A percentile compares a stretch with the other conserved stretches of the same genome.
These are phyloP conservation scores for Trifolium repens DNA, from an alignment of 306 rosid genomes.

Conservation along the genomic window DNA sequence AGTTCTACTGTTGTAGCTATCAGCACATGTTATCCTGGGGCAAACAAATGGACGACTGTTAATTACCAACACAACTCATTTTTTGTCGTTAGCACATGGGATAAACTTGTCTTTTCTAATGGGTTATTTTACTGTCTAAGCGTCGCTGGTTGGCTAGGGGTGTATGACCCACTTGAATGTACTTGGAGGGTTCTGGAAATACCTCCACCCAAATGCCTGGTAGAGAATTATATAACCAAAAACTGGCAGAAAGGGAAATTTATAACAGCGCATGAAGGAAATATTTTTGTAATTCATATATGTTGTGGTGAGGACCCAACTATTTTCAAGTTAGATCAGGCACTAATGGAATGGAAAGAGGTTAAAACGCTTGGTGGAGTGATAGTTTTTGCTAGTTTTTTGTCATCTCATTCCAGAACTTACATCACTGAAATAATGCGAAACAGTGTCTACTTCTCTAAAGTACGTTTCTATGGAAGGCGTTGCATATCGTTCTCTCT, in stretches of 20 bases:
- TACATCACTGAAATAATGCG: slow-evolving; percentile 65
- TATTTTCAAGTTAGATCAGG: slow-evolving; percentile 65
- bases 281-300: slow-evolving; percentile 64
- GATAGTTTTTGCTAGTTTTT: slow-evolving; percentile 75
- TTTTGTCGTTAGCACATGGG: slow-evolving; percentile 78
- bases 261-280: slow-evolving; percentile 71
- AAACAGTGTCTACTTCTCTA: slow-evolving; percentile 72
- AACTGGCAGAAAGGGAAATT: slow-evolving; percentile 83
- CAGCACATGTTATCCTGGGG: slow-evolving; percentile 80
- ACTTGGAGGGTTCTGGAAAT: slow-evolving; percentile 74
- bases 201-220: slow-evolving; percentile 77
- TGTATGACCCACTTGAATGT: slow-evolving; percentile 61
- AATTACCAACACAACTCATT: slow-evolving; percentile 66
- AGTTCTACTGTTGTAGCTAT: slow-evolving; percentile 71
- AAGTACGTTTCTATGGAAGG: slow-evolving; percentile 70
- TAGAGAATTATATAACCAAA: slow-evolving; percentile 61
- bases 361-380: slow-evolving; percentile 62
- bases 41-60: slow-evolving; percentile 70
- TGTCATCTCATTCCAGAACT: slow-evolving; percentile 70
- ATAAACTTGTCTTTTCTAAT: slow-evolving; percentile 77
- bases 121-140: slow-evolving; percentile 77
- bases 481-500: slow-evolving; percentile 74
- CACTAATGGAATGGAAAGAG: slow-evolving; percentile 69
- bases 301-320: slow-evolving; percentile 72
- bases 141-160: slow-evolving; percentile 78